These are phyloP conservation scores for Deakozyma indianensis DNA, from an alignment of 805 yeast genomes.

Conservation along the genomic window DNA sequence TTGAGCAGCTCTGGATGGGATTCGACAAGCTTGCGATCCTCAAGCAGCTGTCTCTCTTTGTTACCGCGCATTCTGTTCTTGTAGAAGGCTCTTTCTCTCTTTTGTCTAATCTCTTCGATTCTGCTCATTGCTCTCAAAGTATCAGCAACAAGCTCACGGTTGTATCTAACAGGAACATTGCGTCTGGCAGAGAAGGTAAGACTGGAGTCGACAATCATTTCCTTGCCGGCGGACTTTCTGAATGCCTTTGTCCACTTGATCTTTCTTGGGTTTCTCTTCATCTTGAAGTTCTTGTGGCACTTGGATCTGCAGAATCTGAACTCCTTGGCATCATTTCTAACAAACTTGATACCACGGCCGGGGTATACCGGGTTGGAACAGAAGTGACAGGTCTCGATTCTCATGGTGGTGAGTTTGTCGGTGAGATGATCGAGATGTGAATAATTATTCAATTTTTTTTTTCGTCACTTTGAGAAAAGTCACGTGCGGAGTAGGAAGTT, in stretches of 20 bases:
- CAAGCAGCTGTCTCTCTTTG: slow-evolving; percentile 68
- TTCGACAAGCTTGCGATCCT: slow-evolving; percentile 81
- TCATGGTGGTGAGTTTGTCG: slow-evolving; percentile 16
- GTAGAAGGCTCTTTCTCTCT: slow-evolving; percentile 96
- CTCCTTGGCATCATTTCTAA: slow-evolving; percentile 95
- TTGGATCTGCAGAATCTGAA: slow-evolving; percentile 95
- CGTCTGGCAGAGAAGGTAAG: slow-evolving; percentile 94
- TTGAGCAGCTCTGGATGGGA: slow-evolving; percentile 77
- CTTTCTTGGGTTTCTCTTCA: slow-evolving; percentile 97
- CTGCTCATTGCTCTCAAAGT: slow-evolving; percentile 92
- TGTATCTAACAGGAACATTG: slow-evolving; percentile 94
- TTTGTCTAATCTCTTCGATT: slow-evolving; percentile 88
- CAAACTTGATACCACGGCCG: slow-evolving; percentile 93
- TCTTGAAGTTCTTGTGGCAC: slow-evolving; percentile 94
- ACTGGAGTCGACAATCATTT: slow-evolving; percentile 92
- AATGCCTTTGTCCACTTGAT: slow-evolving; percentile 98
- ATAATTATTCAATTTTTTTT: no score
- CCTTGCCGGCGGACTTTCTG: slow-evolving; percentile 98
- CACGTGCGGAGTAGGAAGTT: no score
- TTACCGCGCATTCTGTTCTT: slow-evolving; percentile 99
- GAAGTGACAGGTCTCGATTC: slow-evolving; percentile 64
- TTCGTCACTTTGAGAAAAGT: no score
- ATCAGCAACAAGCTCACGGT: slow-evolving; percentile 88
- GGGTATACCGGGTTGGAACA: slow-evolving; percentile 96
- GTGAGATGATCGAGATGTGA: no score